Base-by-base conservation (phyloP, 139 green algal species). In the Closterium sp. region DNA sequence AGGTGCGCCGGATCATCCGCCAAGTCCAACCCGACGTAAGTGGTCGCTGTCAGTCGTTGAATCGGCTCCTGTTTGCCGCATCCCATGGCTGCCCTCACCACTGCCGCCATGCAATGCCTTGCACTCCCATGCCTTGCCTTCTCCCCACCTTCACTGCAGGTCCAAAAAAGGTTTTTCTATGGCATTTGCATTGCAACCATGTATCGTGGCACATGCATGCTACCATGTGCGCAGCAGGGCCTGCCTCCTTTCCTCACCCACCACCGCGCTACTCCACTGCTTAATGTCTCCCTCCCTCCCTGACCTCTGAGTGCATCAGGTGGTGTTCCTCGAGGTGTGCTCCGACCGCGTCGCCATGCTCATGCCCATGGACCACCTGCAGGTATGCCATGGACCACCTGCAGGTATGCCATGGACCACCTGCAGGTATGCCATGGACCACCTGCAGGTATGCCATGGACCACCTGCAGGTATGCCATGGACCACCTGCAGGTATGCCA, bases 311-410 rank as follows among this genome's bases (percentile, higher is more conserved):
- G 21, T 22, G 27, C 21, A n/a, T 88, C 90, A 93, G 90, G 90
- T 90, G 85, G 90, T 93, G 29, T 93, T 93, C 90, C 28, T 93
- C 6, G 90, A 93, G 85, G 29, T 93, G 42, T 93, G 90, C 42
- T 29, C 42, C 28, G 90, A 90, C 90, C n/a, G 90, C 19, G 90
- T 90, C 7, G 86, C 90, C 19, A 85, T 93, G 86, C 90, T 93
- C 22, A 38, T 90, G 28, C 90, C 90, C 31, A 22, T 86, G 31
- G n/a, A 89, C 70, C 28, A 93, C 30, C 85, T 93, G n/a, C 84
- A 89, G 90, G 84, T 87, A 21, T 31, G 84, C 28, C 29, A 30
- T 84, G 31, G 30, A 17, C 85, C 17, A 62, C 22, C 90, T 90
- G 90, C 73, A 42, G 34, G 34, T 42, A 6, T 50, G 38, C 38